Evolutionary conservation across 2,329 filamentous ascomycete species (phyloP).

Genomic region (Tolypocladium inflatum): DNA sequence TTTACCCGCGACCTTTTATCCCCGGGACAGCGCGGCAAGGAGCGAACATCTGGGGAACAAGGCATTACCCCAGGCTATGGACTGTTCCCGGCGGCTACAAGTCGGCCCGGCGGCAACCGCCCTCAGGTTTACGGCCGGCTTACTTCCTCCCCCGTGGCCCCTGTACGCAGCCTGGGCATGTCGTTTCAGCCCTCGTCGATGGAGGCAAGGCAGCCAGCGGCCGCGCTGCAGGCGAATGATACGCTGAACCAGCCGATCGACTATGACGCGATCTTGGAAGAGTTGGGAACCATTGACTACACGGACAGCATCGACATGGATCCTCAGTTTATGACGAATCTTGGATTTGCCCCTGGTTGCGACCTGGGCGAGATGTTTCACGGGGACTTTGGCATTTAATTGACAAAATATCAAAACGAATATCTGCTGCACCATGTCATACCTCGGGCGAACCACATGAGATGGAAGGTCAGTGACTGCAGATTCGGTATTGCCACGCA

Average conservation of each 20-base stretch:
- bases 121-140: not conserved
- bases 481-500: no score
- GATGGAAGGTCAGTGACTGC: no score
- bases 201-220: not conserved
- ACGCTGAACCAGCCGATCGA: slow-evolving; percentile 23
- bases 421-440: no score
- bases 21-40: not conserved
- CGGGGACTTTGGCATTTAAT: slow-evolving; percentile 26
- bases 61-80: not conserved
- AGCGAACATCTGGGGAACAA: not conserved
- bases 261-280: slow-evolving; percentile 43
- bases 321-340: slow-evolving; percentile 56
- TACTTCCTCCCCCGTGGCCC: not conserved
- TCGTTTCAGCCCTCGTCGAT: not conserved
- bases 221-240: not conserved
- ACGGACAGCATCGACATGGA: slow-evolving; percentile 42
- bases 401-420: not conserved
- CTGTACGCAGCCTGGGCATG: no score
- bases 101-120: not conserved
- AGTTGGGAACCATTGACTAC: slow-evolving; percentile 40
- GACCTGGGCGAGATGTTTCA: slow-evolving; percentile 44
- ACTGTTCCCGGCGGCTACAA: not conserved
- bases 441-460: no score
- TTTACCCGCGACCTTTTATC: not conserved
- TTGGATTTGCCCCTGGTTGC: slow-evolving; percentile 54